Percentiles rank a stretch among this genome's conserved stretches.
These are phyloP conservation scores for Phytophthora ohioensis DNA, from an alignment of 352 stramenopile genomes.

Conservation along the genomic window DNA sequence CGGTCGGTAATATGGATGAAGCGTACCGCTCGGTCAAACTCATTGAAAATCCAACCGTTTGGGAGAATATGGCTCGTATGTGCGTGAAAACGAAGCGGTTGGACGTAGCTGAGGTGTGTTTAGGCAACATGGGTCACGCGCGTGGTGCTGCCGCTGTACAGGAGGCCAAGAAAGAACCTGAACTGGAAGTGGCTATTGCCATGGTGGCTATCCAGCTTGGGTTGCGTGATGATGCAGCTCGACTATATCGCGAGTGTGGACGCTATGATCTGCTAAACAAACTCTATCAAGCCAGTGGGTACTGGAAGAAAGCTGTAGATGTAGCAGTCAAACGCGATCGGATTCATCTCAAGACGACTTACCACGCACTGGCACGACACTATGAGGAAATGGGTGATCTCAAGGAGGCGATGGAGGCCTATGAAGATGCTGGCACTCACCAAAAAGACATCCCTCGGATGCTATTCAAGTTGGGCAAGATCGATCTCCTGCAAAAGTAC, in stretches of 20 bases:
- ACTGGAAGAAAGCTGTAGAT: conserved; percentile 93
- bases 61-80: conserved; percentile 97
- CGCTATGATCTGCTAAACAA: conserved; percentile 94
- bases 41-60: conserved; percentile 93
- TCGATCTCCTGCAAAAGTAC: conserved; percentile 94
- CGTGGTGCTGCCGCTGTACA: conserved; percentile 91
- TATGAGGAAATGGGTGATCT: conserved; percentile 91
- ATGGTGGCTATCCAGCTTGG: conserved; percentile 95
- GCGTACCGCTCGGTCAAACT: conserved; percentile 94
- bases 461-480: conserved; percentile 89
- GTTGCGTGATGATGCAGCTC: conserved; percentile 90
- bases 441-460: conserved; percentile 94
- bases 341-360: conserved; percentile 93
- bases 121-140: conserved; percentile 95
- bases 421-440: conserved; percentile 90
- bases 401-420: conserved; percentile 92
- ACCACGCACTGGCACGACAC: conserved; percentile 91
- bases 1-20: conserved; percentile 96
- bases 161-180: conserved; percentile 66
- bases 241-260: conserved; percentile 92
- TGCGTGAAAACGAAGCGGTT: conserved; percentile 96
- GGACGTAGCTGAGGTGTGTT: conserved; percentile 94
- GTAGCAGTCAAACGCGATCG: conserved; percentile 90
- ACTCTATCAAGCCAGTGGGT: conserved; percentile 91
- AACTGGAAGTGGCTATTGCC: conserved; percentile 87